Conservation (phyloP, 805 yeast genomes). For the Kodamaea hsintzibuensis region DNA sequence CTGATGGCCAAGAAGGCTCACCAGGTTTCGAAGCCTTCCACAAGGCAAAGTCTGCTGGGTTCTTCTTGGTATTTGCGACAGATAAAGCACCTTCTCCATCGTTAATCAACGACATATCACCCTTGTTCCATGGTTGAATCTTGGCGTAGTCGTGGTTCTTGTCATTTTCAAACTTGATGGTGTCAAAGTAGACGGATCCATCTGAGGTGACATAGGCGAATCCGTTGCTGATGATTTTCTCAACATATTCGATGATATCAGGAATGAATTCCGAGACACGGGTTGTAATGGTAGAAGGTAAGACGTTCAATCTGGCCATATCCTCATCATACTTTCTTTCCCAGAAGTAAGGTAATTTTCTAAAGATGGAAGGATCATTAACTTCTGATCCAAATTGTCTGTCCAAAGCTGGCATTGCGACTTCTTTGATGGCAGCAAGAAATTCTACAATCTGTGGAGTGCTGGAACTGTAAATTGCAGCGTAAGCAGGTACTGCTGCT, state of each 20-base stretch:
- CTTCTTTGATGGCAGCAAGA: constrained; percentile 63
- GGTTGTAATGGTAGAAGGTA: constrained; percentile 83
- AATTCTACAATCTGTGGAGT: constrained; percentile 35
- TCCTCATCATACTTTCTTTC: constrained; percentile 82
- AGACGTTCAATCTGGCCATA: constrained; percentile 81
- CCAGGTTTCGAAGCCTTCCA: constrained; percentile 98
- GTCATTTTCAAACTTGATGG: constrained; percentile 71
- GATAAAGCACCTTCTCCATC: constrained; percentile 92
- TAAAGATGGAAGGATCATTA: constrained; percentile 82
- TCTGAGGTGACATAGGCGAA: constrained; percentile 81
- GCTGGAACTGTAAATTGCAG: constrained; percentile 36
- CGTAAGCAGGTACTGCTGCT: constrained; percentile 56
- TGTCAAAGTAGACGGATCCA: constrained; percentile 96
- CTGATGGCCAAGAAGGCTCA: constrained; percentile 93
- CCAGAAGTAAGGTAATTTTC: constrained; percentile 84
- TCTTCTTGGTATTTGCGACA: constrained; percentile 57
- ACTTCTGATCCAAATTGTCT: constrained; percentile 69
- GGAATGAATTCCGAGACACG: constrained; percentile 96
- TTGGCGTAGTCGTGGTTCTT: constrained; percentile 86
- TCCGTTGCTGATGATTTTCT: constrained; percentile 72
- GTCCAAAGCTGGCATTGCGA: constrained; percentile 74
- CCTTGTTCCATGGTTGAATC: constrained; percentile 97
- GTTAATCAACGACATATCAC: constrained; percentile 76
- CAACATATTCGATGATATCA: constrained; percentile 80
- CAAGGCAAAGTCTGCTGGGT: constrained; percentile 86